Conservation (phyloP, 148 eudicot genomes). For the Rhododendron vialii region DNA sequence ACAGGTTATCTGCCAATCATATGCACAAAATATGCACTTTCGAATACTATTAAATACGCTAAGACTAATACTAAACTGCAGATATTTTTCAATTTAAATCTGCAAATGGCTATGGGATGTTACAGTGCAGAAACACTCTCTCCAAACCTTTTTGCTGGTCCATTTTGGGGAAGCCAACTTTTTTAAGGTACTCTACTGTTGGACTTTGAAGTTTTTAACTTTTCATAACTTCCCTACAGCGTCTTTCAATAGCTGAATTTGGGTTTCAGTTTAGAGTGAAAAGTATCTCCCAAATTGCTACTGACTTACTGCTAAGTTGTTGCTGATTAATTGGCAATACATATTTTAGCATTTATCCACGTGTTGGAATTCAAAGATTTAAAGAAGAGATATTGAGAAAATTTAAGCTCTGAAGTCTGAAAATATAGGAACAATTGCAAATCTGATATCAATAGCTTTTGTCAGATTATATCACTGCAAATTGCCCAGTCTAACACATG, state of each 20-base stretch:
- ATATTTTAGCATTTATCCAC: not conserved
- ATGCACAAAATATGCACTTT: constrained; percentile 4
- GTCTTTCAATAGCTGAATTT: not conserved
- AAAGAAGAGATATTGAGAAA: not conserved
- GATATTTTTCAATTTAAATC: not conserved
- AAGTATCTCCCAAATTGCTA: not conserved
- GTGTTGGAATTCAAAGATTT: not conserved
- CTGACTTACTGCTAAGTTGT: not conserved
- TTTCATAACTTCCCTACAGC: not conserved
- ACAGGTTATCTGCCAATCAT: not conserved
- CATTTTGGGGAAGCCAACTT: not conserved
- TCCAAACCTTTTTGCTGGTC: not conserved
- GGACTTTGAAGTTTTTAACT: not conserved
- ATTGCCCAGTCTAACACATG: not conserved
- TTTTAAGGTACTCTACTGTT: not conserved
- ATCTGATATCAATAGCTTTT: not conserved
- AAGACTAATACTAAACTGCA: not conserved
- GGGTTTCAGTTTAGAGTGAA: not conserved
- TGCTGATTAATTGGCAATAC: not conserved
- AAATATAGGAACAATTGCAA: not conserved
- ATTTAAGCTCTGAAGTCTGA: not conserved
- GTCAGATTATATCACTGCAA: not conserved
- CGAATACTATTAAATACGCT: not conserved
- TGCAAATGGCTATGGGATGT: not conserved
- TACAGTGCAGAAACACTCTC: not conserved